Evolutionary conservation across 306 rosid genomes (phyloP).

Genomic region (Cucurbita pepo): DNA sequence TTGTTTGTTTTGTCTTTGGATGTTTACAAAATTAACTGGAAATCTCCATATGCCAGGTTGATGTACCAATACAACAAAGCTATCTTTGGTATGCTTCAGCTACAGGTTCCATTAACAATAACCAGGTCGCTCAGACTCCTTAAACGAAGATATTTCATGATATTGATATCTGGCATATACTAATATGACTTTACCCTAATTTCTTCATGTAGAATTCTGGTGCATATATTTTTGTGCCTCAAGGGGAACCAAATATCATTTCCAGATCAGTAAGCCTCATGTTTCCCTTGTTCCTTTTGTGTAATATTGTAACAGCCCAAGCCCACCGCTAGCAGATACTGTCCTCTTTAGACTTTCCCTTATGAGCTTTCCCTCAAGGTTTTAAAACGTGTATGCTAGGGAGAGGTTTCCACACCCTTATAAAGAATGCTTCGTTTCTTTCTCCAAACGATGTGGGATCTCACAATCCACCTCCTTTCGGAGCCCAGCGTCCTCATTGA

Average conservation of each 20-base stretch:
- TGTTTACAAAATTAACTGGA: no score
- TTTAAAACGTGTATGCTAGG: no score
- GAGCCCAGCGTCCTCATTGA: no score
- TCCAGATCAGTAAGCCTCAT: conserved; percentile 61
- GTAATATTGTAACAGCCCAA: background rate
- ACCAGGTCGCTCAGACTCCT: conserved; percentile 24
- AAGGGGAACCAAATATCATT: conserved; percentile 41
- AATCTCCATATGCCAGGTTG: conserved; percentile 31
- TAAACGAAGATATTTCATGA: background rate
- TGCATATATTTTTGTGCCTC: conserved; percentile 83
- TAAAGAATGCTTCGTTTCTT: no score
- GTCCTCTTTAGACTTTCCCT: no score
- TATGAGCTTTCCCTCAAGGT: no score
- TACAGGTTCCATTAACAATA: background rate
- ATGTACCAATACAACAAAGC: conserved; percentile 75
- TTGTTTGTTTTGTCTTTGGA: background rate
- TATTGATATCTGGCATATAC: background rate
- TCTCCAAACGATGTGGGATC: no score
- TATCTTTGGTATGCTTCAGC: conserved; percentile 70
- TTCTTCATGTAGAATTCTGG: conserved; percentile 42
- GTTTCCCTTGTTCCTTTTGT: background rate
- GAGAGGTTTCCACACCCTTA: no score
- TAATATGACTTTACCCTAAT: background rate
- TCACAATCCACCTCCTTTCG: no score
- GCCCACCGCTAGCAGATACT: no score